Evolutionary conservation across 2,329 filamentous ascomycete species (phyloP).

Genomic region (Colletotrichum zoysiae): DNA sequence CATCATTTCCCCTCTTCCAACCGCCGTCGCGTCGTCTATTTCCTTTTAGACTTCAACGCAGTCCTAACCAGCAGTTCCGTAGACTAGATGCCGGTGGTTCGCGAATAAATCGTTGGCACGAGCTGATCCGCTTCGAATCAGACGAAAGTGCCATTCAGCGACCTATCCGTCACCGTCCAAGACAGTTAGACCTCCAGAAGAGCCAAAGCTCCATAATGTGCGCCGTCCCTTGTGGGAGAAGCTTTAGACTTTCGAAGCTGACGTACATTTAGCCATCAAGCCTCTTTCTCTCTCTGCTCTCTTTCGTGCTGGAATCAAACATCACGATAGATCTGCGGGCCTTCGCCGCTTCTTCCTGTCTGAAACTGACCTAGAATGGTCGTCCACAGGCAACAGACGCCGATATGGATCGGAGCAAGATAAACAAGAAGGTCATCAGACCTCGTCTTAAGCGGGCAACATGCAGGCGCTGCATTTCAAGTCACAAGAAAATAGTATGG

Average conservation of each 20-base stretch:
- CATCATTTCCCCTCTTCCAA: not conserved
- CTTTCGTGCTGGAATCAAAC: not conserved
- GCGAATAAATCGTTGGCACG: not conserved
- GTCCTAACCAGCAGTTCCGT: not conserved
- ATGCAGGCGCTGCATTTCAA: slow-evolving; percentile 8
- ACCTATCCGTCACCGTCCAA: not conserved
- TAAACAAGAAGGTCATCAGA: not conserved
- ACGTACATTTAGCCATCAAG: no score
- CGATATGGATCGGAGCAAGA: slow-evolving; percentile 10
- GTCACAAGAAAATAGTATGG: slow-evolving; percentile 9
- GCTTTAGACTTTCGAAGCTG: not conserved
- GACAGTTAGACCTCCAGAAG: not conserved
- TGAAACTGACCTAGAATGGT: not conserved
- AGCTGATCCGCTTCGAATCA: not conserved
- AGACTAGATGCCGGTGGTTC: not conserved
- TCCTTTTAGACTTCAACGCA: not conserved
- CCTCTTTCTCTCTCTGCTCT: not conserved
- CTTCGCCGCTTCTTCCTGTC: not conserved
- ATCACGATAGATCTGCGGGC: not conserved
- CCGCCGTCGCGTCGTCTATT: not conserved
- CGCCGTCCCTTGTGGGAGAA: not conserved
- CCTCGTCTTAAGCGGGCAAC: not conserved
- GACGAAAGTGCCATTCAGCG: no score
- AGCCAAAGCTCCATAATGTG: not conserved
- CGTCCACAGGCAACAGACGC: no score